Conservation (phyloP, 768 basidiomycete genomes). For the Lepiota venenata region DNA sequence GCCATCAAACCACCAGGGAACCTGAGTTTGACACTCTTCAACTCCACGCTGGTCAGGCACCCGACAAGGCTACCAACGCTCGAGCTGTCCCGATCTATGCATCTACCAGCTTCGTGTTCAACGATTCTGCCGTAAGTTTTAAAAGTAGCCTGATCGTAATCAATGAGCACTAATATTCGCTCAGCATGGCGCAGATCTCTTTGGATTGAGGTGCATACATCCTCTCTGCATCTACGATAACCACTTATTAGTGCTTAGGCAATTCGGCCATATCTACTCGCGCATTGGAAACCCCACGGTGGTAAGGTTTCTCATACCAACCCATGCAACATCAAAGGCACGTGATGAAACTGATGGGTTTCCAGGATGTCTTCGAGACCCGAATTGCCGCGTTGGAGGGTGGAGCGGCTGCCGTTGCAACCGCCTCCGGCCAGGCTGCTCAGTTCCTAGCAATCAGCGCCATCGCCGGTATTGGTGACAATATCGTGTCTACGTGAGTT, state of each 20-base stretch:
- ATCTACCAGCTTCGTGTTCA: slow-evolving; percentile 69
- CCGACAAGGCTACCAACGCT: slow-evolving; percentile 64
- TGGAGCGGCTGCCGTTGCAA: slow-evolving; percentile 71
- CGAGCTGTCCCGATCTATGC: slow-evolving; percentile 80
- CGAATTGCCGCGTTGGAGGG: slow-evolving; percentile 81
- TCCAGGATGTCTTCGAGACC: slow-evolving; percentile 73
- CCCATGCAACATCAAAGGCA: background rate
- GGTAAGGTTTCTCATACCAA: slow-evolving; percentile 29
- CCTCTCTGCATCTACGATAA: background rate
- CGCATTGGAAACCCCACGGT: slow-evolving; percentile 69
- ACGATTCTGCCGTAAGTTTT: slow-evolving; percentile 55
- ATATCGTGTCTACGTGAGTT: slow-evolving; percentile 69
- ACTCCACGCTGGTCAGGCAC: slow-evolving; percentile 70
- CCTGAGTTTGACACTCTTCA: slow-evolving; percentile 82
- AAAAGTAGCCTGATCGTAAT: background rate
- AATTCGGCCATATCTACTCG: slow-evolving; percentile 61
- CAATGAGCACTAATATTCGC: background rate
- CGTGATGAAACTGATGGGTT: slow-evolving; percentile 1
- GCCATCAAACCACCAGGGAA: slow-evolving; percentile 26
- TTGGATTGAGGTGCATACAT: slow-evolving; percentile 47
- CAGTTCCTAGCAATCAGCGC: slow-evolving; percentile 70
- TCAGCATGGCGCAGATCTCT: slow-evolving; percentile 72
- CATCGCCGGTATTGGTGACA: slow-evolving; percentile 65
- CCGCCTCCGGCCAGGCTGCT: slow-evolving; percentile 72
- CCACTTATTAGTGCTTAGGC: slow-evolving; percentile 25